These are phyloP conservation scores for Russula abietina DNA, from an alignment of 768 basidiomycete genomes.

Conservation along the genomic window DNA sequence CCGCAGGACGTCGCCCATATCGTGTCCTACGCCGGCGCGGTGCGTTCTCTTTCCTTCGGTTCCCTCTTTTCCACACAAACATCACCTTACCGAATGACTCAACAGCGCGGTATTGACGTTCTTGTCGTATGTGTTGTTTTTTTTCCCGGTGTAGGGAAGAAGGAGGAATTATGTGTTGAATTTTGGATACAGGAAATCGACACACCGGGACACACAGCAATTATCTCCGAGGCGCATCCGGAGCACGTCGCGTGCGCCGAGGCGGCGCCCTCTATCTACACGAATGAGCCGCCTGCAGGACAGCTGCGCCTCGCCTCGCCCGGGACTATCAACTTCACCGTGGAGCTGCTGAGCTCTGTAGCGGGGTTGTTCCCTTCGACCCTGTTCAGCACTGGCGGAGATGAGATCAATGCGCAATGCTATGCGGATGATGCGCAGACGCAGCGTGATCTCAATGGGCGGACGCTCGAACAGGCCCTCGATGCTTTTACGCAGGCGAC, in stretches of 20 bases:
- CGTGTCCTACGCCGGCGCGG: conserved; percentile 40
- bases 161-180: background rate
- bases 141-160: background rate
- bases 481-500: conserved; percentile 53
- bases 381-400: conserved; percentile 78
- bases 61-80: background rate
- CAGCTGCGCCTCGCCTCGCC: conserved; percentile 69
- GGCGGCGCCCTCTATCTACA: conserved; percentile 50
- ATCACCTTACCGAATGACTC: background rate
- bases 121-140: conserved; percentile 32
- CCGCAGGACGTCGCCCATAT: conserved; percentile 37
- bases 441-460: conserved; percentile 39
- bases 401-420: conserved; percentile 67
- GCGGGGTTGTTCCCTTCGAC: conserved; percentile 48
- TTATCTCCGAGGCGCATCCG: conserved; percentile 59
- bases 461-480: conserved; percentile 59
- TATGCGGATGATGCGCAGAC: conserved; percentile 59
- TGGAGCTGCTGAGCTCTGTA: conserved; percentile 46
- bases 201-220: conserved; percentile 74
- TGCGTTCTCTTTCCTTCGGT: conserved; percentile 27
- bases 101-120: conserved; percentile 46
- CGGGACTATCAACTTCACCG: conserved; percentile 54
- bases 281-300: conserved; percentile 74
- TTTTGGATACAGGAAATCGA: conserved; percentile 67
- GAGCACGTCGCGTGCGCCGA: conserved; percentile 65